Conservation (phyloP, 192 early-diverging fungal species). For the Podila epigama region DNA sequence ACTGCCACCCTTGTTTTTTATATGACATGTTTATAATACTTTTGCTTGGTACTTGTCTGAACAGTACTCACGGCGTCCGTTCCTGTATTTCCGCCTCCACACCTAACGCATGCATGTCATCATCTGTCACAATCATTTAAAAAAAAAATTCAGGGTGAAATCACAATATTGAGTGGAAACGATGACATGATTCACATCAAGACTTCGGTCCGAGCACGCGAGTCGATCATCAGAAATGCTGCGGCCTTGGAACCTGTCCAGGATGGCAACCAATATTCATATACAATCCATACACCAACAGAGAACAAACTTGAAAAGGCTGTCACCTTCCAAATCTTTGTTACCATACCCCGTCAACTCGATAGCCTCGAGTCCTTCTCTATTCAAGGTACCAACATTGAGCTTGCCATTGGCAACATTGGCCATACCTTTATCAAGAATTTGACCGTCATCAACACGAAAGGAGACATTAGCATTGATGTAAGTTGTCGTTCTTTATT, state of each 20-base stretch:
- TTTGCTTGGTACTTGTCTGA: no score
- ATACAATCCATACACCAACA: slow-evolving; percentile 40
- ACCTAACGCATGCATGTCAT: no score
- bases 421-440: slow-evolving; percentile 38
- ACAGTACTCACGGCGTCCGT: no score
- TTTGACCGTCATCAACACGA: slow-evolving; percentile 8
- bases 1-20: no score
- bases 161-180: slow-evolving; percentile 45
- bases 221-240: slow-evolving; percentile 31
- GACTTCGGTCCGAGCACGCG: slow-evolving; percentile 40
- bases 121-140: no score
- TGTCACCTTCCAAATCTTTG: slow-evolving; percentile 35
- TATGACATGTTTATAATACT: no score
- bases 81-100: no score
- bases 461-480: slow-evolving; percentile 33
- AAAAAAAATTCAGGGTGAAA: slow-evolving; percentile 26
- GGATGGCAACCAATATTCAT: slow-evolving; percentile 38
- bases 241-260: slow-evolving; percentile 43
- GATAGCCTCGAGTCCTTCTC: slow-evolving; percentile 42
- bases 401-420: slow-evolving; percentile 40
- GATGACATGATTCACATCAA: slow-evolving; percentile 45
- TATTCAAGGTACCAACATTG: slow-evolving; percentile 24
- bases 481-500: slow-evolving; percentile 1
- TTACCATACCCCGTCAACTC: slow-evolving; percentile 32
- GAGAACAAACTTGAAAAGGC: slow-evolving; percentile 37